Base-by-base conservation (phyloP, 176 grass and related monocot species). In the Triticum timopheevii region DNA sequence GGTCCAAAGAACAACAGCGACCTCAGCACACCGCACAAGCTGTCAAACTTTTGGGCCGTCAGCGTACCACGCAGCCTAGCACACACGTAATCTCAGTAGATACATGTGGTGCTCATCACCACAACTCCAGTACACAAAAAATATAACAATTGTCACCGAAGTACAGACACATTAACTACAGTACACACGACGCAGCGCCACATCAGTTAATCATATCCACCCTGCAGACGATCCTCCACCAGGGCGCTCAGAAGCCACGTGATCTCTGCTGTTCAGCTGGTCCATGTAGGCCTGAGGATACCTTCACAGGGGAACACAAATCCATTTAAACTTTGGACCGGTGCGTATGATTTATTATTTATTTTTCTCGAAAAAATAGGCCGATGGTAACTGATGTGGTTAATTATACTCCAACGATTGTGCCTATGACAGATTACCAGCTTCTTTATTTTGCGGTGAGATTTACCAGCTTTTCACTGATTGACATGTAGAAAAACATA, bases 401-500 rank as follows among this genome's bases (percentile, higher is more conserved):
- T 54, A 58, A 3, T 79, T 39, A 45, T 59, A 52, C 7, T 19
- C 27, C 28, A 65, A 77, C 13, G 65, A 5, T 12, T 35, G 6
- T 16, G 11, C 68, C 8, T 22, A 40, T 40, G 39, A 10, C 9
- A 47, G 44, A 47, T 47, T 47, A 47, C 44, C 44, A 47, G 12
- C 44, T 47, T 47, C 12, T 47, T 47, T 47, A 44, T 44, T 47
- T 47, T 47, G 44, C 12, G 12, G 38, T 24, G 20, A 38, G 52
- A 61, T 16, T 42, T 42, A 11, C n/a, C 36, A 61, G 4, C 28
- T 80, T 19, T 35, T 38, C 28, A 54, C 12, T 65, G 73, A 52
- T 52, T 52, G 24, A 8, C 33, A 73, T 45, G 54, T 76, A 65
- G 38, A 67, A 77, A 50, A 74, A 83, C 74, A 70, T 76, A 94